Percentiles rank a stretch among this genome's conserved stretches.
phyloP scores from a whole-genome alignment of 768 basidiomycete species.

The Dacryopinax primogenitus region DNA sequence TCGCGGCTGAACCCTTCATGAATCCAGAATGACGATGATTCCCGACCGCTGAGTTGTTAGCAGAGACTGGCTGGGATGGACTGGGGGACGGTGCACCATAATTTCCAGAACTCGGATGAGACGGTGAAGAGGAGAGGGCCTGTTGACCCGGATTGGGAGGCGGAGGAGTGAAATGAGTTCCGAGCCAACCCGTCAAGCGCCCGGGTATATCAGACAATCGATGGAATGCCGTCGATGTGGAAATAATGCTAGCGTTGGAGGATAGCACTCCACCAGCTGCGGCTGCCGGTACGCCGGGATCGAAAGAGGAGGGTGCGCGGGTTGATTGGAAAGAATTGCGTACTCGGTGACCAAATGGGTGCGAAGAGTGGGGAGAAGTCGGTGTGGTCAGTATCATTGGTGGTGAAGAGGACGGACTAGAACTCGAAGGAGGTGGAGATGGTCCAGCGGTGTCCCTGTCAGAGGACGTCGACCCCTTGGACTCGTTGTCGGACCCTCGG shows the following conservation, averaged over 20 bases:
- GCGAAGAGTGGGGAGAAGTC: neutral
- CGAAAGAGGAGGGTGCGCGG: neutral
- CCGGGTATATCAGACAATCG: constrained; percentile 2
- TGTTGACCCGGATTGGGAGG: neutral
- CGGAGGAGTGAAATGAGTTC: neutral
- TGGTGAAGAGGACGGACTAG: neutral
- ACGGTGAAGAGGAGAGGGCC: neutral
- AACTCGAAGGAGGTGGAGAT: neutral
- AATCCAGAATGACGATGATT: constrained; percentile 5
- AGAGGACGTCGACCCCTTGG: neutral
- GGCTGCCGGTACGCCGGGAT: neutral
- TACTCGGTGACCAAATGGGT: neutral
- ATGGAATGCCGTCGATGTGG: neutral
- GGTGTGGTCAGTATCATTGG: neutral
- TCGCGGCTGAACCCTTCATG: neutral
- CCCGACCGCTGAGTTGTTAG: neutral
- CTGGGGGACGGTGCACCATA: neutral
- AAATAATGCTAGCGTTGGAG: neutral
- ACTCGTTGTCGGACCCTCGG: constrained; percentile 2
- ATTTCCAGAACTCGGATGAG: neutral
- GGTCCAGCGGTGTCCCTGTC: neutral
- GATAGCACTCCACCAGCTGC: neutral
- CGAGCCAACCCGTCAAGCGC: neutral
- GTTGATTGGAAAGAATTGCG: constrained; percentile 3
- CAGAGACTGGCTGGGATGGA: neutral